A percentile compares a stretch with the other conserved stretches of the same genome.
These are phyloP conservation scores for Phytophthora multivora DNA, from an alignment of 352 stramenopile species.

Conservation along the genomic window DNA sequence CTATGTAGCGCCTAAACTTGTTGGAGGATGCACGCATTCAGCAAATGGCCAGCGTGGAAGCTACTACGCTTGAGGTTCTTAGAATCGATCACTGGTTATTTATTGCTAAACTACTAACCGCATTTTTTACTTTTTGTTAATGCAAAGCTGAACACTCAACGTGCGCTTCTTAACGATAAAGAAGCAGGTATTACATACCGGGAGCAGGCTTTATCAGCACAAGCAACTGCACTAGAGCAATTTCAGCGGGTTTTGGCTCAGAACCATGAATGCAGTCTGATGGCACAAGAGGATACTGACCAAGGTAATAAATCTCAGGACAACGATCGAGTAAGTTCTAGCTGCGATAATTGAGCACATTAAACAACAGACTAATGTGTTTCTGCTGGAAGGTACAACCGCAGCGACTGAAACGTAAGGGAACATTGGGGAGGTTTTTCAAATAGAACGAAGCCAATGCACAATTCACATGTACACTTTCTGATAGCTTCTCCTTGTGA, in stretches of 20 bases:
- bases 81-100: background rate
- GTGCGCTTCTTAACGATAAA: slow-evolving; percentile 6
- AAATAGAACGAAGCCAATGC: slow-evolving; percentile 1
- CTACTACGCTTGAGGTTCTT: slow-evolving; percentile 8
- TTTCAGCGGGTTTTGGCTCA: slow-evolving; percentile 6
- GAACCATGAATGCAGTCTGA: slow-evolving; percentile 14
- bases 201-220: slow-evolving; percentile 3
- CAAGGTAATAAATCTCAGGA: no score
- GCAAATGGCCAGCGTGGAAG: slow-evolving; percentile 7
- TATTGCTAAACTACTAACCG: background rate
- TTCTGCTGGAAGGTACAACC: slow-evolving; percentile 2
- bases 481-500: background rate
- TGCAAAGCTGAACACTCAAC: slow-evolving; percentile 5
- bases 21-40: background rate
- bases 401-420: slow-evolving; percentile 36
- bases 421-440: slow-evolving; percentile 20
- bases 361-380: background rate
- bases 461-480: no score
- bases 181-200: slow-evolving; percentile 2
- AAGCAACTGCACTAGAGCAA: slow-evolving; percentile 5
- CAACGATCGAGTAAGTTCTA: background rate
- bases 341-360: background rate
- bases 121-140: background rate
- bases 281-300: slow-evolving; percentile 23
- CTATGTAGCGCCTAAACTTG: slow-evolving; percentile 9